phyloP scores from a whole-genome alignment of 2,329 filamentous ascomycete genomes.

The Cryphonectria parasitica region DNA sequence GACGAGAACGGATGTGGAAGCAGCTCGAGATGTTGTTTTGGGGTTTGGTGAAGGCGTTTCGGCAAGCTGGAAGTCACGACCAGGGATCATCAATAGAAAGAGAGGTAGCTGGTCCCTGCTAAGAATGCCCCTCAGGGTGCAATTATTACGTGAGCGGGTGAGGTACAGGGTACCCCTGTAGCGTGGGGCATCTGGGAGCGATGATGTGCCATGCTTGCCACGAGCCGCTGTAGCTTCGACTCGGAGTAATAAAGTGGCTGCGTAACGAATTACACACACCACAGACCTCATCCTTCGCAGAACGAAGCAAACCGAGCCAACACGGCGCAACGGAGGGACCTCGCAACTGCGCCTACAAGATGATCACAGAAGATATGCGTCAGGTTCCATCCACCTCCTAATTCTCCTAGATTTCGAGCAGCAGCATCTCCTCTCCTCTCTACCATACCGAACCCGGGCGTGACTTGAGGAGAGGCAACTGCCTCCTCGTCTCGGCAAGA shows the following conservation, averaged over 20 bases:
- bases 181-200: slow-evolving; percentile 25
- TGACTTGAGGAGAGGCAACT: slow-evolving; percentile 15
- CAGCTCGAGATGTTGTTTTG: neutral
- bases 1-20: neutral
- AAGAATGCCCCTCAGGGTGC: neutral
- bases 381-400: slow-evolving; percentile 11
- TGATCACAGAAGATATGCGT: slow-evolving; percentile 22
- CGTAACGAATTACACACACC: neutral
- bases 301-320: slow-evolving; percentile 1
- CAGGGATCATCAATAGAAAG: neutral
- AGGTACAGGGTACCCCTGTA: slow-evolving; percentile 6
- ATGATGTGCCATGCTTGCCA: slow-evolving; percentile 23
- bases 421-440: slow-evolving; percentile 2
- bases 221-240: slow-evolving; percentile 15
- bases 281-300: neutral
- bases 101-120: neutral
- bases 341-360: slow-evolving; percentile 20
- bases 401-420: slow-evolving; percentile 16
- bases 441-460: neutral
- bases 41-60: neutral
- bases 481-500: slow-evolving; percentile 28
- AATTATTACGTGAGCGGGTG: slow-evolving; percentile 7
- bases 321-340: slow-evolving; percentile 3
- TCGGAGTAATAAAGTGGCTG: neutral
- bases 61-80: neutral